phyloP scores from a whole-genome alignment of 2,329 filamentous ascomycete genomes.

The Microdochium nivale region DNA sequence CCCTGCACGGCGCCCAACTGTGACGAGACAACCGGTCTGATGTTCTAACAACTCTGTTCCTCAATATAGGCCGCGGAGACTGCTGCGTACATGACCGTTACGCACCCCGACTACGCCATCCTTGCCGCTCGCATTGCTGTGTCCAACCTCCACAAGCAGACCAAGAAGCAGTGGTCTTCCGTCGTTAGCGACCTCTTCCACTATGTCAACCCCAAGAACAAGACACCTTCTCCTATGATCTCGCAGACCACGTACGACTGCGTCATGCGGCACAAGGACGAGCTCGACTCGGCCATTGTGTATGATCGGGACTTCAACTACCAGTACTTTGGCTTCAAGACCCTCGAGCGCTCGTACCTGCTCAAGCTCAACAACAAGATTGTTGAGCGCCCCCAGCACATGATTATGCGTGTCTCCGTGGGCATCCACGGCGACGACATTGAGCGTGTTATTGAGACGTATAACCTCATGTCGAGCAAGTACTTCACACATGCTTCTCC shows the following conservation, averaged over 20 bases:
- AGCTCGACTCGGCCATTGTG: conserved; percentile 97
- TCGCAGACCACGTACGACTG: conserved; percentile 82
- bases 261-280: conserved; percentile 92
- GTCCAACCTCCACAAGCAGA: conserved; percentile 99
- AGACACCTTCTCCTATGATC: conserved; percentile 83
- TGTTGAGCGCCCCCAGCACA: conserved; percentile 94
- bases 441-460: conserved; percentile 92
- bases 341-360: conserved; percentile 92
- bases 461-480: conserved; percentile 98
- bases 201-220: conserved; percentile 94
- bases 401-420: conserved; percentile 99
- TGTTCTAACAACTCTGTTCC: neutral
- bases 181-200: conserved; percentile 90
- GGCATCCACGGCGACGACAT: conserved; percentile 94
- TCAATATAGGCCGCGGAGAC: conserved; percentile 80
- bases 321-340: conserved; percentile 99
- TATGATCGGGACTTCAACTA: conserved; percentile 99
- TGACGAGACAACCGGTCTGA: neutral
- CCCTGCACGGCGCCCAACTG: neutral
- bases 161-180: conserved; percentile 98
- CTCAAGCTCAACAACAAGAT: conserved; percentile 93
- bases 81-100: conserved; percentile 99
- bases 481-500: conserved; percentile 98
- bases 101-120: conserved; percentile 97
- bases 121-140: conserved; percentile 97